Base-by-base conservation (phyloP, 1,284 basidiomycete species). In the Tilletia horrida region DNA sequence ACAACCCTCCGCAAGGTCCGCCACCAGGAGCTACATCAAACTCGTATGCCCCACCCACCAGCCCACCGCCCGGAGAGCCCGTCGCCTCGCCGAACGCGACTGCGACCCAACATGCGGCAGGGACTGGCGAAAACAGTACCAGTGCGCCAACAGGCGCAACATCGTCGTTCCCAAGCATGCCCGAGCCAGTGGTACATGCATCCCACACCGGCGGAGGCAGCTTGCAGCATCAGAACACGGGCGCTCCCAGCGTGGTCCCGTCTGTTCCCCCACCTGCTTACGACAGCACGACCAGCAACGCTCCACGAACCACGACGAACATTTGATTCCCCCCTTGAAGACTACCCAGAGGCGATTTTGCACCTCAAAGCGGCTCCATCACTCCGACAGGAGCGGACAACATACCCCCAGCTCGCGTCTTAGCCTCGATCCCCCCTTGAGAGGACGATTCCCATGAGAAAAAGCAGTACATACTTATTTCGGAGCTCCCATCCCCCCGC, bases 211-310 rank as follows among this genome's bases (percentile, higher is more conserved):
- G 35, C 11, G 35, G 35, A 40, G 35, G 35, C 11, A 40, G 35
- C 35, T 11, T 40, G 35, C 35, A 40, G 11, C 4, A 40, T 40
- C 35, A 40, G 11, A 40, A 40, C 35, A 40, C 55, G 8, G 55
- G 55, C 55, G 21, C 23, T 7, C 23, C 55, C 6, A 59, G 55
- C 29, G 55, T n/a, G 11, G 21, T 59, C 4, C 55, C 55, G 3
- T 59, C 55, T 7, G 55, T 59, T 16, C 55, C 55, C 3, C 55
- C 55, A n/a, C 55, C 55, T 18, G 55, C 55, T 4, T 59, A 59
- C 35, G 35, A 40, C 35, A 40, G 35, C 11, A 11, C 35, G 11
- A 40, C 35, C 11, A 40, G 35, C 35, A 40, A 40, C 35, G 35
- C 35, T 40, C 35, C 35, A n/a, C n/a, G n/a, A 40, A 40, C 4